phyloP scores from a whole-genome alignment of 140 eudicot genomes.

The Senecio squalidus region DNA sequence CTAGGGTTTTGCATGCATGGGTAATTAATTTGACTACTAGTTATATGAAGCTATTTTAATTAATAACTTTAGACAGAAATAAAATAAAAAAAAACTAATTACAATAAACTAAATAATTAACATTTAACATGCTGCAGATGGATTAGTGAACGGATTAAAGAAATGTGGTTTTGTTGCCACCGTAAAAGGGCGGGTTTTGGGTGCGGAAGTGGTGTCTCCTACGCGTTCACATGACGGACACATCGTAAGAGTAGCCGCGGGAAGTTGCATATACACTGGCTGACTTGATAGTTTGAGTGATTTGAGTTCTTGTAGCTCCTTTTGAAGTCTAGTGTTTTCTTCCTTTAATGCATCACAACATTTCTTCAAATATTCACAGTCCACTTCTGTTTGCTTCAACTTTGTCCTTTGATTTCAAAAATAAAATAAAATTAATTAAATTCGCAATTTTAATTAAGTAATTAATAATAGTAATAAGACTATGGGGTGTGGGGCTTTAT shows the following conservation, averaged over 20 bases:
- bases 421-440: too few relatives aligned
- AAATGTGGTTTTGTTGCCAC: constrained; percentile 50
- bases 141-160: constrained; percentile 59
- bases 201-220: constrained; percentile 23
- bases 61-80: not conserved
- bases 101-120: constrained; percentile 11
- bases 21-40: constrained; percentile 18
- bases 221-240: constrained; percentile 84
- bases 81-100: not conserved
- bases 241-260: constrained; percentile 93
- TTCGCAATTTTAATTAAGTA: not conserved
- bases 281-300: constrained; percentile 43
- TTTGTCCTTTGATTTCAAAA: constrained; percentile 50
- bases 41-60: not conserved
- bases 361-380: constrained; percentile 81
- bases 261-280: constrained; percentile 82
- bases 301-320: constrained; percentile 78
- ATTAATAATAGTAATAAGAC: too few relatives aligned
- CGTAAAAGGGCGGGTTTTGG: constrained; percentile 28
- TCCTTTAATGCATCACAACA: constrained; percentile 83
- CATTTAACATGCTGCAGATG: constrained; percentile 67
- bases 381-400: constrained; percentile 95
- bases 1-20: constrained; percentile 33
- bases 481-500: too few relatives aligned
- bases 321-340: constrained; percentile 79